Base-by-base conservation (phyloP, 345 rosid genomes). In the Pelargonium nanum region DNA sequence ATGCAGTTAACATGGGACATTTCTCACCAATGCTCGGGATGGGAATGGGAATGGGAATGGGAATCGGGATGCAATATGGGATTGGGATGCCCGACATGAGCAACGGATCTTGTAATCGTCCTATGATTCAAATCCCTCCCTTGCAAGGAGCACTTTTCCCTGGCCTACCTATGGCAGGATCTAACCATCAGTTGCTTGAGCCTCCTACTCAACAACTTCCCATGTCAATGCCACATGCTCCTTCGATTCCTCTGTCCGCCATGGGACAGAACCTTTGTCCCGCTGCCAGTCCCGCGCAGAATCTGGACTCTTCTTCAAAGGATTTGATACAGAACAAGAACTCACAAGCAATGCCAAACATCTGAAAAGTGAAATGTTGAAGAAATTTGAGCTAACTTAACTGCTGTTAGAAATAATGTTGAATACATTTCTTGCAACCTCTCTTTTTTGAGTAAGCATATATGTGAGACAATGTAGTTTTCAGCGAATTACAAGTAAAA, bases 11-110 rank as follows among this genome's bases (percentile, higher is more conserved):
- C 22, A 65, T 77, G 84, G 73, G 81, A 15, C 83, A 70, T 56
- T 81, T 69, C 72, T 65, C 78, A 4, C 71, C 48, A 9, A 40
- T 40, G 40, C 9, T 30, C 40, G 40, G 40, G 10, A 30, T 30
- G 48, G 48, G 75, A 50, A 65, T 81, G 74, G 81, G 84, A 19
- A 65, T 74, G 20, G 90, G 90, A 19, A 81, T 87, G 88, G 93
- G 85, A 63, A 76, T 80, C 73, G 86, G 82, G 20, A 63, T 86
- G 70, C 83, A 86, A 59, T 81, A 62, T 28, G 88, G 85, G 64
- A 83, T 83, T 80, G 82, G 84, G 3, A 64, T 84, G 67, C 83
- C 83, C 5, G 82, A 81, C 65, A 68, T 77, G 71, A 83, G 69
- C 55, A 68, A 76, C 69, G 74, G 72, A 25, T 64, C 81, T 34